These are phyloP conservation scores for Entomortierella lignicola DNA, from an alignment of 192 early-diverging fungal species.

Conservation along the genomic window DNA sequence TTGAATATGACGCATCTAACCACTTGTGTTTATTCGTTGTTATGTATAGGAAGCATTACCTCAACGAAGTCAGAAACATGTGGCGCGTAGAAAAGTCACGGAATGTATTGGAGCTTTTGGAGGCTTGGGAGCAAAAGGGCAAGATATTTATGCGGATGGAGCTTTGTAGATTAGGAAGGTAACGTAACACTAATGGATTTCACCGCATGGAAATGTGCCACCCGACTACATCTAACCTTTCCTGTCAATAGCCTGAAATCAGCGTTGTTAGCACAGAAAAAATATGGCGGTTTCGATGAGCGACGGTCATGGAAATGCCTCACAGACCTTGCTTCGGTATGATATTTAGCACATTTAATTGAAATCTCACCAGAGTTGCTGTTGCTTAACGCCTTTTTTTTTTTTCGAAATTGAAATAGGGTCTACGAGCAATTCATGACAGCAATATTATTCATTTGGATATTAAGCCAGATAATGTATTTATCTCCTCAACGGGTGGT, in stretches of 20 bases:
- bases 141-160: conserved; percentile 91
- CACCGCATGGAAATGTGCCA: not conserved
- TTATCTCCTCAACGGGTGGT: conserved; percentile 71
- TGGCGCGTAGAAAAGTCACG: conserved; percentile 68
- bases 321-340: conserved; percentile 66
- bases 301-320: conserved; percentile 80
- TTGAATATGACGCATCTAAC: not conserved
- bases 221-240: not conserved
- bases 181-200: not conserved
- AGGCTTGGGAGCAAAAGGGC: conserved; percentile 94
- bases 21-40: not conserved
- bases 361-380: not conserved
- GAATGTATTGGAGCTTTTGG: conserved; percentile 76
- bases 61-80: conserved; percentile 88
- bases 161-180: conserved; percentile 83
- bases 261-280: conserved; percentile 35
- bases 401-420: conserved; percentile 54
- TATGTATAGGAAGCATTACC: conserved; percentile 64
- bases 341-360: not conserved
- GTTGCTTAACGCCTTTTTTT: not conserved
- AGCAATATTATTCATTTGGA: conserved; percentile 85
- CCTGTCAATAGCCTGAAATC: conserved; percentile 20
- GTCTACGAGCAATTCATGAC: conserved; percentile 79
- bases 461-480: conserved; percentile 90
- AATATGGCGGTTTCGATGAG: conserved; percentile 62